A percentile compares a stretch with the other conserved stretches of the same genome.
phyloP scores from a whole-genome alignment of 129 eudicot genomes.

The Erigeron canadensis region DNA sequence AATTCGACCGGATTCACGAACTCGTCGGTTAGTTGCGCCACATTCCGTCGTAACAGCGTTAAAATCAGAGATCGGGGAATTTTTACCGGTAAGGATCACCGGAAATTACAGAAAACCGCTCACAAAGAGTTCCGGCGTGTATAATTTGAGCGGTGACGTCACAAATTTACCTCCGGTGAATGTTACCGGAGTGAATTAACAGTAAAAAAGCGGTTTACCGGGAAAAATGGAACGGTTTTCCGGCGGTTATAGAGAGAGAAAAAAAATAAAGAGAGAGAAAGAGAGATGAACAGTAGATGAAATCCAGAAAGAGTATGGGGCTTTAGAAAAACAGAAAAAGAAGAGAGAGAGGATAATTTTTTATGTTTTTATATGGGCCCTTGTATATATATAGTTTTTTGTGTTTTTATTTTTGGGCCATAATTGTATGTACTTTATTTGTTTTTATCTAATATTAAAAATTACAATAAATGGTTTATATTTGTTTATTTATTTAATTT shows the following conservation, averaged over 20 bases:
- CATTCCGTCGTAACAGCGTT: conserved; percentile 53
- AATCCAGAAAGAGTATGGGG: conserved; percentile 43
- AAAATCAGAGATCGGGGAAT: conserved; percentile 18
- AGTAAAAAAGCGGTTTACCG: conserved; percentile 40
- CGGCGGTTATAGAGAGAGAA: background rate
- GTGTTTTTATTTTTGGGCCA: conserved; percentile 6
- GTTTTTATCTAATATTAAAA: background rate
- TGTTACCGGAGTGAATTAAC: conserved; percentile 26
- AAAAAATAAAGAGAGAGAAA: conserved; percentile 26
- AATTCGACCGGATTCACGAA: conserved; percentile 52
- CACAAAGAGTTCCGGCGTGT: conserved; percentile 7
- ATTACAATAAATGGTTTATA: background rate
- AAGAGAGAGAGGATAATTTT: conserved; percentile 50
- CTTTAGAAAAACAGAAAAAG: conserved; percentile 57
- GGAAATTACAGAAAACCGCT: conserved; percentile 16
- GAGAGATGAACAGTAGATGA: conserved; percentile 51
- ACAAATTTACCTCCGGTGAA: conserved; percentile 19
- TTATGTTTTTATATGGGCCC: too few relatives aligned
- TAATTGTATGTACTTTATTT: conserved; percentile 24
- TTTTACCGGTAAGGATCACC: conserved; percentile 12
- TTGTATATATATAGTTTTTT: conserved; percentile 24
- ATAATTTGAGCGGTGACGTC: background rate
- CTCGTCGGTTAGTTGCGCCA: conserved; percentile 41
- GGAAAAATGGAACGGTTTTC: conserved; percentile 35
- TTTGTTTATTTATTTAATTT: background rate